Base-by-base conservation (phyloP, 331 rosid genomes). In the Acacia pycnantha region DNA sequence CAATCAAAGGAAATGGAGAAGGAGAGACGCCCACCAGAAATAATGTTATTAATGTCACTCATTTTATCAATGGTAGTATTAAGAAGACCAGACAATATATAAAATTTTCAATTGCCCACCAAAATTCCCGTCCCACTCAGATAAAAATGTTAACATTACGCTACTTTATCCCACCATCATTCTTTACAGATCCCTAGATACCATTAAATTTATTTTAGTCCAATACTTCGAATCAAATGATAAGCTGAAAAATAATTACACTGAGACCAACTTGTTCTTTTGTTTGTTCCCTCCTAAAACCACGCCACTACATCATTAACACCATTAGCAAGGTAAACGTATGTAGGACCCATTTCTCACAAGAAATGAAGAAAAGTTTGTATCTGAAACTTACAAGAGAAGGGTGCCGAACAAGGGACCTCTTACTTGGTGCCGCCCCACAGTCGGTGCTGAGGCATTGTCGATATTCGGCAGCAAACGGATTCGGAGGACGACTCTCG, bases 371-470 rank as follows among this genome's bases (percentile, higher is more conserved):
- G 26, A 74, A 35, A 47, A 37, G 6, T 35, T 24, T 21, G 31
- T 19, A 54, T n/a, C 50, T 27, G 19, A 73, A 82, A 78, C 92
- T 86, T 79, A 92, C 97, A 31, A 94, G 96, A 84, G 97, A 94
- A 7, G 90, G 87, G 81, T 94, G 97, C 41, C 97, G 97, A 88
- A 88, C 88, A 70, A 94, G 93, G 22, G 97, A 85, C 50, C 82
- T 91, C 89, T 76, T 91, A 68, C 81, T 67, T 10, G 89, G 83
- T 14, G 74, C 11, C 18, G 83, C 41, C 37, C 72, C 56, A 62
- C 84, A 84, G 31, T 82, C 88, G 53, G 51, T 65, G 73, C 62
- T 67, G 40, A 68, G 71, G 64, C 90, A 82, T 77, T 82, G 88
- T 70, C 91, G 84, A 83, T 79, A 86, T 2, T 88, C 87, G 24